Conservation (phyloP, 768 basidiomycete species). For the Panus rudis region DNA sequence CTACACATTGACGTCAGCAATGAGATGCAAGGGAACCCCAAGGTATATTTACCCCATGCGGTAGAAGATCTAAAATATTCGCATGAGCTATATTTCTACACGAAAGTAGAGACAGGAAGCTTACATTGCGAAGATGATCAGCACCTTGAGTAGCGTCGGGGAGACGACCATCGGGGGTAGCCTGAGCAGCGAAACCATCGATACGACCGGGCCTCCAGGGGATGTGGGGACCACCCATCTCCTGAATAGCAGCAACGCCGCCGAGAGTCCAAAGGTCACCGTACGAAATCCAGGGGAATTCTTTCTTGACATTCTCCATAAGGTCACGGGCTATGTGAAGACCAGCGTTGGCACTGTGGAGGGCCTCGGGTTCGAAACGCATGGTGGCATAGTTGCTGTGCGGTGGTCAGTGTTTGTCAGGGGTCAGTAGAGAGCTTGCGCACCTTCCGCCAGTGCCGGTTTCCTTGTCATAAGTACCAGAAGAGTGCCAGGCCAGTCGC, state of each 20-base stretch:
- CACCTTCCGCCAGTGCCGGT: constrained; percentile 75
- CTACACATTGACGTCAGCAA: constrained; percentile 19
- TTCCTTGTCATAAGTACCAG: constrained; percentile 86
- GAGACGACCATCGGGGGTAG: constrained; percentile 82
- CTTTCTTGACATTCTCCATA: constrained; percentile 82
- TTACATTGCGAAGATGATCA: constrained; percentile 75
- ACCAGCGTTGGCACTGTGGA: constrained; percentile 81
- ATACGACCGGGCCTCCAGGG: constrained; percentile 93
- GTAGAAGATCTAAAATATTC: constrained; percentile 62
- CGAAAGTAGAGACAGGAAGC: constrained; percentile 14
- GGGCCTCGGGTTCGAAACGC: constrained; percentile 88
- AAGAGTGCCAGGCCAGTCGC: constrained; percentile 91
- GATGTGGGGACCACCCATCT: constrained; percentile 88
- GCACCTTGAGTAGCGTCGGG: constrained; percentile 82
- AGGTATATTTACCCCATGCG: constrained; percentile 64
- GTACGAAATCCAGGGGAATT: constrained; percentile 92
- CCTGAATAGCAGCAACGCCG: constrained; percentile 87
- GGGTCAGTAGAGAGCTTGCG: constrained; percentile 13
- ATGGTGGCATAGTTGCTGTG: constrained; percentile 94
- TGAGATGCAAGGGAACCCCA: neutral
- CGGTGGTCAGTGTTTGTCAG: constrained; percentile 1
- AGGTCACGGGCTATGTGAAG: constrained; percentile 71
- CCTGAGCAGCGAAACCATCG: constrained; percentile 71
- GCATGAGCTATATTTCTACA: neutral
- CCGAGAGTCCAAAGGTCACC: constrained; percentile 96